Base-by-base conservation (phyloP, 176 grass and related monocot species). In the Oryza coarctata region DNA sequence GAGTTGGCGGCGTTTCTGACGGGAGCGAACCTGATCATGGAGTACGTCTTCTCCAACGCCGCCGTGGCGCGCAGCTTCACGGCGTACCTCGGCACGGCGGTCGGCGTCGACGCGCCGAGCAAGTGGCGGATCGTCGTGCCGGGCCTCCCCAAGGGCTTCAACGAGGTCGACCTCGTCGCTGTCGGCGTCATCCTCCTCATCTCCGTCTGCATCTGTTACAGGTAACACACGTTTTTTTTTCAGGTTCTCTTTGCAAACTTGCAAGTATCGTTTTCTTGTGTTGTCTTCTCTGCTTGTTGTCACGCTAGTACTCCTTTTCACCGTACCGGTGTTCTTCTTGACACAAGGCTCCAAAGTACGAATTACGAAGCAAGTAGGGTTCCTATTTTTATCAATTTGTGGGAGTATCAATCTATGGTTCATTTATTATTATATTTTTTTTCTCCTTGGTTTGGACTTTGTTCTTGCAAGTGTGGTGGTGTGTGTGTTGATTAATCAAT, bases 21-120 rank as follows among this genome's bases (percentile, higher is more conserved):
- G 12, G 96, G 96, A 0, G 93, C 96, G 39, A 99, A 95, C 87
- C 85, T 99, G 77, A 82, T 99, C 85, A 95, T 95, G 96, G 93
- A 99, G 85, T 99, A 99, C 84, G 96, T 99, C 30, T 94, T 99
- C 91, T 99, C 96, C 31, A 99, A 99, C 89, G 96, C 96, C 25
- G 96, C 96, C 30, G 96, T 99, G 60, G 93, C 96, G 3, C 78
- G 96, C 58, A 94, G 96, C 84, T 99, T 99, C 89, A 99, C 96
- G 75, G 91, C 96, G 29, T 99, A 99, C 65, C 78, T 99, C 14
- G 96, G 96, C 81, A 92, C 96, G 15, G 91, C 96, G 25, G 90
- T 94, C 9, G 91, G 96, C 71, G 93, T 95, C 15, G 87, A 92
- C 57, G 75, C 87, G 39, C 40, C 92, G 0, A 86, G 71, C 79